phyloP scores from a whole-genome alignment of 345 rosid genomes.

The Melastoma malabathricum region DNA sequence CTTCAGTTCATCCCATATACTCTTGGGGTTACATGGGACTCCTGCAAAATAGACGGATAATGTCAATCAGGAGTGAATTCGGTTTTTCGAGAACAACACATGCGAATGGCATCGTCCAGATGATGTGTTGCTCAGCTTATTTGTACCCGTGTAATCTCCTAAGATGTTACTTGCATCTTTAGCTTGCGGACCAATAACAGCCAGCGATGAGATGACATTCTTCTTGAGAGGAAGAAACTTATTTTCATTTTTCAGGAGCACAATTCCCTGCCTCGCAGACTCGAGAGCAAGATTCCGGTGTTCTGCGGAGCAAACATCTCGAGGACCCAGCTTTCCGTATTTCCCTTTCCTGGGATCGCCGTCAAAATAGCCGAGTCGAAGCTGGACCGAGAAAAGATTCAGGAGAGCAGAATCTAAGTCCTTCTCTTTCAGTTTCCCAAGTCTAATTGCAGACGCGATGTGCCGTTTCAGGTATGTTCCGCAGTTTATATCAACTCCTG shows the following conservation, averaged over 20 bases:
- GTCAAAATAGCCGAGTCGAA: slow-evolving; percentile 79
- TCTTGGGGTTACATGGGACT: slow-evolving; percentile 52
- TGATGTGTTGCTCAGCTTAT: not conserved
- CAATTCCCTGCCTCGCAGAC: slow-evolving; percentile 83
- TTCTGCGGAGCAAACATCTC: slow-evolving; percentile 47
- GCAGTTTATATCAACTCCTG: slow-evolving; percentile 79
- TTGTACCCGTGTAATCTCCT: slow-evolving; percentile 66
- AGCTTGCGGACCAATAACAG: slow-evolving; percentile 76
- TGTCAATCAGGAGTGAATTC: not conserved
- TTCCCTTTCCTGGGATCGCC: slow-evolving; percentile 61
- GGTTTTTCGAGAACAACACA: too few relatives aligned
- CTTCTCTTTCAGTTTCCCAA: slow-evolving; percentile 53
- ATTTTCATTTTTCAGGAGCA: slow-evolving; percentile 71
- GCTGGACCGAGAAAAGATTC: slow-evolving; percentile 64
- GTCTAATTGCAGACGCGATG: slow-evolving; percentile 35
- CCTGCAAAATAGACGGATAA: slow-evolving; percentile 26
- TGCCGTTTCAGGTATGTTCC: slow-evolving; percentile 52
- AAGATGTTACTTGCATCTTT: slow-evolving; percentile 42
- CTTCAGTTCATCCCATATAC: slow-evolving; percentile 43
- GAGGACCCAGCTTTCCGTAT: slow-evolving; percentile 47
- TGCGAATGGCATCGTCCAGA: too few relatives aligned
- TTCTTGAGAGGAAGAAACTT: slow-evolving; percentile 51
- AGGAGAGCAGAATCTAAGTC: slow-evolving; percentile 64
- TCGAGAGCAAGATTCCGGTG: slow-evolving; percentile 69
- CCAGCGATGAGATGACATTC: slow-evolving; percentile 41